Base-by-base conservation (phyloP, 306 rosid species). In the Dicorynia guianensis region DNA sequence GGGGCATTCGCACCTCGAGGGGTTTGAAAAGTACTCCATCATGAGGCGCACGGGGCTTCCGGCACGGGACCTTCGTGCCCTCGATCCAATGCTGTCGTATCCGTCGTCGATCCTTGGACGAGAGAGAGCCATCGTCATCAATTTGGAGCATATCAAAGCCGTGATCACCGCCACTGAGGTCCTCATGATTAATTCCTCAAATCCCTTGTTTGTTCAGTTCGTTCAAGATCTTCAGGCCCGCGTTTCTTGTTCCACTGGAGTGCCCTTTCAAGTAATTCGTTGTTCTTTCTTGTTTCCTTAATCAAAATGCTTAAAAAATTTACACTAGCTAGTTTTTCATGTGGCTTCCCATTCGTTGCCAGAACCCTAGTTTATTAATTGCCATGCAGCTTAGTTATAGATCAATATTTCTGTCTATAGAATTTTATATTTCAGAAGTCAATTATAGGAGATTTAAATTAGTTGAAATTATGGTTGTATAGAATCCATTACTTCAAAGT, bases 21-120 rank as follows among this genome's bases (percentile, higher is more conserved):
- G 89, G 67, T 84, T 77, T 6, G 93, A 87, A 0, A 93, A 86
- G 58, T 89, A 89, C 17, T 79, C 76, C 10, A 83, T 91, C 59
- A 93, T 89, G 97, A 77, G 83, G 7, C 92, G 93, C 8, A 91
- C 96, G 0, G 96, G 98, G 1, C 67, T 93, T 2, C 91, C 93
- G 4, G 96, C 93, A 0, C 92, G 97, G 4, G 96, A 93, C 49
- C 96, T 91, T 7, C 90, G 97, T 46, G 80, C 78, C 6, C 77
- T 93, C 0, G 97, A 93, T 76, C 96, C 97, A 14, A 10, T 78
- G 17, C 70, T 93, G 7, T 89, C 97, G 8, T 83, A 91, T 55
- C 92, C 97, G 0, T 91, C 96, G 3, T 87, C 96, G 1, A 83
- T 93, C 11, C 63, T 93, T 3, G 96, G 96, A 4, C 81, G 98